phyloP scores from a whole-genome alignment of 2,329 filamentous ascomycete genomes.

The Monosporascus sp. region DNA sequence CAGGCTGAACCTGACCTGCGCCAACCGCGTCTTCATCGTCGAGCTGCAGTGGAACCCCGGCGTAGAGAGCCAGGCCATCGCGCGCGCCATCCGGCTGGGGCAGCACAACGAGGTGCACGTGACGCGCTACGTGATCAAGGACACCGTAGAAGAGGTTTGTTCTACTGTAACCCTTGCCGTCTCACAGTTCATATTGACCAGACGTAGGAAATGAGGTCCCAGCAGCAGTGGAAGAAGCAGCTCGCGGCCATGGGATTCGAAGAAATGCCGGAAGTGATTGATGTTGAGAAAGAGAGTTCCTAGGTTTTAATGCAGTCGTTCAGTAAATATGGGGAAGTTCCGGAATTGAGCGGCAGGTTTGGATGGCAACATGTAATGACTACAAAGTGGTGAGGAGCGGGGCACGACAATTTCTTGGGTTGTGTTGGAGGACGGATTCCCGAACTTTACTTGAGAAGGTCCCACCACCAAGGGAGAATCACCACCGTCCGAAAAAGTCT shows the following conservation, averaged over 20 bases:
- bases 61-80: conserved; percentile 47
- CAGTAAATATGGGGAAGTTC: not conserved
- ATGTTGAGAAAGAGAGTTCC: not conserved
- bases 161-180: not conserved
- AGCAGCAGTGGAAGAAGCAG: conserved; percentile 26
- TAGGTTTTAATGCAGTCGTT: not conserved
- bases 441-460: too few relatives aligned
- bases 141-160: conserved; percentile 40
- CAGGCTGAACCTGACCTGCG: conserved; percentile 43
- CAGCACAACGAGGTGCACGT: conserved; percentile 38
- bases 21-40: conserved; percentile 44
- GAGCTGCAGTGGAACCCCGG: conserved; percentile 52
- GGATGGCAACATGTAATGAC: too few relatives aligned
- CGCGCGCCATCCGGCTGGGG: conserved; percentile 39
- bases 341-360: too few relatives aligned
- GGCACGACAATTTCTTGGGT: too few relatives aligned
- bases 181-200: conserved; percentile 4
- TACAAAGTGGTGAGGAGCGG: too few relatives aligned
- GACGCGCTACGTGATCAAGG: conserved; percentile 37
- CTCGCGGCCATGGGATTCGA: conserved; percentile 4
- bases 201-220: conserved; percentile 27
- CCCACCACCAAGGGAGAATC: too few relatives aligned
- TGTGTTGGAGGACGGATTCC: too few relatives aligned
- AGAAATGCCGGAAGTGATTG: too few relatives aligned
- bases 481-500: too few relatives aligned